Percentiles rank a stretch among this genome's conserved stretches.
Evolutionary conservation across 2,329 filamentous ascomycete species (phyloP).

Genomic region (Aspergillus sp.): DNA sequence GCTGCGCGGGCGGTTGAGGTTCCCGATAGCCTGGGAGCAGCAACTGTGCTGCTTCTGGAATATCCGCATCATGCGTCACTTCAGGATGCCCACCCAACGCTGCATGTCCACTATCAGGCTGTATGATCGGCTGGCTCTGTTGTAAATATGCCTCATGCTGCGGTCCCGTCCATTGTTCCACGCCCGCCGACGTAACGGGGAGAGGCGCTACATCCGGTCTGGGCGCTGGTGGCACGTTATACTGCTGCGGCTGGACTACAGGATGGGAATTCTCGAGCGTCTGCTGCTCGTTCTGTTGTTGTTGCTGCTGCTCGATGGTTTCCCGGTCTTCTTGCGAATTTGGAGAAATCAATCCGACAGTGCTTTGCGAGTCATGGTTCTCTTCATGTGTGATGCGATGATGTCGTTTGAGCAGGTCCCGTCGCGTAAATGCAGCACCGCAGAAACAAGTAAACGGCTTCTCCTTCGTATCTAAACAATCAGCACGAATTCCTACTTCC

Average conservation of each 20-base stretch:
- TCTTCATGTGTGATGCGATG: slow-evolving; percentile 27
- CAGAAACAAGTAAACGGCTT: slow-evolving; percentile 31
- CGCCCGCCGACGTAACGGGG: slow-evolving; percentile 10
- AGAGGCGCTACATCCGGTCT: slow-evolving; percentile 15
- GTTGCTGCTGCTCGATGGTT: slow-evolving; percentile 3
- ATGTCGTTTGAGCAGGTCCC: slow-evolving; percentile 28
- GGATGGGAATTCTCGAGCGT: too few relatives aligned
- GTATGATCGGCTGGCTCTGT: slow-evolving; percentile 16
- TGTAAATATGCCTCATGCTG: slow-evolving; percentile 20
- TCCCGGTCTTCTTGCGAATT: slow-evolving; percentile 20
- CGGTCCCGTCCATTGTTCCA: slow-evolving; percentile 21
- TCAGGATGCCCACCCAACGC: slow-evolving; percentile 13
- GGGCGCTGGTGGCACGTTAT: slow-evolving; percentile 10
- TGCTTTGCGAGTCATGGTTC: background rate
- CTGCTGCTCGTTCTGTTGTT: slow-evolving; percentile 2
- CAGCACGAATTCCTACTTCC: slow-evolving; percentile 4
- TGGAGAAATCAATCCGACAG: slow-evolving; percentile 18
- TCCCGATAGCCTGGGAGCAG: slow-evolving; percentile 24
- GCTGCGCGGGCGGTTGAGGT: slow-evolving; percentile 14
- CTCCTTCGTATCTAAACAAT: slow-evolving; percentile 26
- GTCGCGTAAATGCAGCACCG: slow-evolving; percentile 28
- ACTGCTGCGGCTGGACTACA: slow-evolving; percentile 1
- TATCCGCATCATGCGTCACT: slow-evolving; percentile 25
- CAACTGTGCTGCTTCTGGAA: slow-evolving; percentile 33
- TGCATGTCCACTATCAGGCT: slow-evolving; percentile 8